Evolutionary conservation across 805 yeast species (phyloP), one percentile per base, ranked within the genome.

Genomic region (Saccharomycopsis babjevae): DNA sequence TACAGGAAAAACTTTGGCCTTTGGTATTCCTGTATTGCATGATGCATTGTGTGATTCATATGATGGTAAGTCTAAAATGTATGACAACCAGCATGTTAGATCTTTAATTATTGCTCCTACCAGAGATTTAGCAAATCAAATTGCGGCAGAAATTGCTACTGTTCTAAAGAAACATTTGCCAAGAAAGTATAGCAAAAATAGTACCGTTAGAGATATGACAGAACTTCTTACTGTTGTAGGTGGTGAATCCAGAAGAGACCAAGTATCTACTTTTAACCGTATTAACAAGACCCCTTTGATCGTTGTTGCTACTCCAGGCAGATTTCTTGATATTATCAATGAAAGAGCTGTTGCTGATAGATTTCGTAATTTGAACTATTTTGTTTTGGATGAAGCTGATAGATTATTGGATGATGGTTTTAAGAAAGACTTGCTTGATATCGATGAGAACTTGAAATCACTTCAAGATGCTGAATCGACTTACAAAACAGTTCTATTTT

Each of bases 1-100:
- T 71, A 91, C 97, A 1, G 97, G 97, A 68, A 91, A 91, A 72
- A 91, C 97, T 0, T 83, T 88, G 64, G 96, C 97, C 0, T 91
- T 89, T 71, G 86, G 92, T 63, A 76, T 92, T 52, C 97, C 97
- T 1, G 74, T 88, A 13, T 74, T 89, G 55, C 87, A 89, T 69
- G 79, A 82, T 55, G 57, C 59, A 5, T 73, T 79, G 62, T 65
- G 75, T 68, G 73, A 74, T 69, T 65, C 75, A 66, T 68, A 67
- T 61, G 70, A 66, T 57, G 70, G 68, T 60, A 67, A 66, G 13
- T 67, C 69, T 43, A 58, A 64, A 11, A 61, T 62, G 2, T 72
- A 70, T 18, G 68, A 71, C 5, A 71, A 74, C 50, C 71, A 73
- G 62, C 52, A 43, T n/a, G 86, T 83, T 20, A 76, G 80, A 65